A percentile compares a stretch with the other conserved stretches of the same genome.
These are phyloP conservation scores for Stygiomarasmius scandens DNA, from an alignment of 1,284 basidiomycete species.

Conservation along the genomic window DNA sequence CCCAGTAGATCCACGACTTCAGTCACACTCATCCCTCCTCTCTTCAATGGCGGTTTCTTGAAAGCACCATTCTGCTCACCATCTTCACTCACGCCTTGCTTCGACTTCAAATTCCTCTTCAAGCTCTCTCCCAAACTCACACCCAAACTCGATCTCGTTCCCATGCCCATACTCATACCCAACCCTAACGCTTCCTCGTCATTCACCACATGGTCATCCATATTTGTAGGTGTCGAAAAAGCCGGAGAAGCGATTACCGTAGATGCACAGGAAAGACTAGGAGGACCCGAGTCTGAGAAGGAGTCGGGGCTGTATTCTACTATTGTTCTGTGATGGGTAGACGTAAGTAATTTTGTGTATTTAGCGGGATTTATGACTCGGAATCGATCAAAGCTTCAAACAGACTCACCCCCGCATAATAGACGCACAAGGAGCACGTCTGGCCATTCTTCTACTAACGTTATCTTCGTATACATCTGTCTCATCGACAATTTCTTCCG, in stretches of 20 bases:
- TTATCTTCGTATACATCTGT: constrained; percentile 89
- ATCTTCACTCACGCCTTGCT: no score
- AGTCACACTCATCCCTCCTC: no score
- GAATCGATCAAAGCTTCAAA: no score
- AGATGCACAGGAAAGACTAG: background rate
- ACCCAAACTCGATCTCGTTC: no score
- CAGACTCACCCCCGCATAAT: constrained; percentile 84
- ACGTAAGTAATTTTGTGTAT: no score
- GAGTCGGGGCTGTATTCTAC: background rate
- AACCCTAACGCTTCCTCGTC: background rate
- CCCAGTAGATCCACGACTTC: no score
- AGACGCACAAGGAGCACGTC: constrained; percentile 69
- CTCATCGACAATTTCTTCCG: constrained; percentile 89
- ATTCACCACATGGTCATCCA: background rate
- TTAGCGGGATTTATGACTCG: no score
- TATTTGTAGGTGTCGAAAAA: background rate
- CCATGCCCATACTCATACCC: no score
- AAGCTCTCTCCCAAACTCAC: background rate
- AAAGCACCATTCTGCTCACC: no score
- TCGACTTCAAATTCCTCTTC: no score
- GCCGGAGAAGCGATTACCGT: background rate
- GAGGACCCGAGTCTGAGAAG: no score
- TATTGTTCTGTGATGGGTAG: background rate
- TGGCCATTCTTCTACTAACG: constrained; percentile 72
- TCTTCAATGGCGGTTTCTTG: no score